Evolutionary conservation across 2,329 filamentous ascomycete species (phyloP), one percentile per base, ranked within the genome.

Genomic region (Beauveria medogensis): DNA sequence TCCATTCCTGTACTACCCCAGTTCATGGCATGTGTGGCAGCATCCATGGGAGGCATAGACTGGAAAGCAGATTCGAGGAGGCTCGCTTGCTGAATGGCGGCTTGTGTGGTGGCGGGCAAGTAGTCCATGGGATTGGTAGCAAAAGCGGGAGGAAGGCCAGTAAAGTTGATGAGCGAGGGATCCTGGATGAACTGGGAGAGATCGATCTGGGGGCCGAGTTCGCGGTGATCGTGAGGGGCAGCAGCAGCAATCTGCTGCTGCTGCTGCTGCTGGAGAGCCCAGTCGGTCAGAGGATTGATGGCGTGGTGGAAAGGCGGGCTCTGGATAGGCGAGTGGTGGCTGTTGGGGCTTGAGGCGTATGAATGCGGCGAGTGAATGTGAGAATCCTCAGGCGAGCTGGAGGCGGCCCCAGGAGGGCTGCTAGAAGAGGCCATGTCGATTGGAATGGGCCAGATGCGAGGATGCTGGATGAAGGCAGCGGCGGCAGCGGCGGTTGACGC

Each of bases 11-110:
- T 73, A 54, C 72, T 73, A 34, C 75, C 84, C 87, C 78, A 90
- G 71, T 78, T 84, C 75, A 81, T 79, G 18, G 81, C 74, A 55
- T 83, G 82, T 14, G 78, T 73, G 28, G 77, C 73, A 61, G 83
- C 80, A 50, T 85, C 81, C 66, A 85, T 80, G 48, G 82, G 77
- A 37, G 82, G 79, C 71, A 87, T 79, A 63, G 76, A 74, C 67
- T 72, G 77, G 74, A 89, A 92, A 4, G 84, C 76, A 41, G 83
- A 80, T 63, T 89, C 87, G 68, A 91, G 78, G 41, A 85, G 73
- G 65, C 86, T 79, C 18, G 84, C 77, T 64, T 56, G 54, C 3
- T 86, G 85, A 63, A 90, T 77, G 44, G 84, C 79, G 40, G 83
- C 81, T 68, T 90, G 87, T 8, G 84, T 83, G 8, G 86, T 78